phyloP scores from a whole-genome alignment of 139 green algal species.

The Coelastrella sp. region DNA sequence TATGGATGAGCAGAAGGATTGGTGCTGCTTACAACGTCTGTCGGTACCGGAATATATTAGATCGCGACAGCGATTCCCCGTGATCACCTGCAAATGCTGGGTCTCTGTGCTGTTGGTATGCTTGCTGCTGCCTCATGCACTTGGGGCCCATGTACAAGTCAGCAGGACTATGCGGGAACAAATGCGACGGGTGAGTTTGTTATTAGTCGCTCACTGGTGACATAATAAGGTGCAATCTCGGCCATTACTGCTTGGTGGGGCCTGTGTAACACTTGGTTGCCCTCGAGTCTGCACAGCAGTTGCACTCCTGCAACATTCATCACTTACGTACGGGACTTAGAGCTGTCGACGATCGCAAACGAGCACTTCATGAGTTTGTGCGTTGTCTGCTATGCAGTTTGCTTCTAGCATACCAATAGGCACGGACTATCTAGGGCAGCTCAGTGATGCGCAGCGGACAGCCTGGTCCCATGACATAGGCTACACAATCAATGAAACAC shows the following conservation, averaged over 20 bases:
- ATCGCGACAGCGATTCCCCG: not conserved
- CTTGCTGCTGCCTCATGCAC: constrained; percentile 19
- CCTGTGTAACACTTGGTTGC: no score
- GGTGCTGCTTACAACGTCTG: not conserved
- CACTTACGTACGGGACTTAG: no score
- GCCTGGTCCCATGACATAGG: constrained; percentile 37
- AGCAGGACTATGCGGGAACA: constrained; percentile 27
- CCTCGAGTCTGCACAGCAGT: no score
- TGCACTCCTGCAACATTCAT: no score
- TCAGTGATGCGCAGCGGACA: constrained; percentile 6
- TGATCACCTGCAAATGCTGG: not conserved
- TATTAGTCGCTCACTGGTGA: no score
- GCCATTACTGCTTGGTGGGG: no score
- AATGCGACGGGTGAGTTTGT: constrained; percentile 5
- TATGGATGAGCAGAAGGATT: not conserved
- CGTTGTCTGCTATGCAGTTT: constrained; percentile 19
- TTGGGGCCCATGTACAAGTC: not conserved
- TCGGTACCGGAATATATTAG: not conserved
- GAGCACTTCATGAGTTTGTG: not conserved
- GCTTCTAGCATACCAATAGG: not conserved
- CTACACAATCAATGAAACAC: constrained; percentile 35
- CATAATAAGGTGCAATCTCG: no score
- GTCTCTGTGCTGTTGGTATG: constrained; percentile 14
- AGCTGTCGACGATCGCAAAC: not conserved
- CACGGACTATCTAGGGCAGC: not conserved